phyloP scores from a whole-genome alignment of 1,139 yeast species.

The Saccharomyces hybrid region DNA sequence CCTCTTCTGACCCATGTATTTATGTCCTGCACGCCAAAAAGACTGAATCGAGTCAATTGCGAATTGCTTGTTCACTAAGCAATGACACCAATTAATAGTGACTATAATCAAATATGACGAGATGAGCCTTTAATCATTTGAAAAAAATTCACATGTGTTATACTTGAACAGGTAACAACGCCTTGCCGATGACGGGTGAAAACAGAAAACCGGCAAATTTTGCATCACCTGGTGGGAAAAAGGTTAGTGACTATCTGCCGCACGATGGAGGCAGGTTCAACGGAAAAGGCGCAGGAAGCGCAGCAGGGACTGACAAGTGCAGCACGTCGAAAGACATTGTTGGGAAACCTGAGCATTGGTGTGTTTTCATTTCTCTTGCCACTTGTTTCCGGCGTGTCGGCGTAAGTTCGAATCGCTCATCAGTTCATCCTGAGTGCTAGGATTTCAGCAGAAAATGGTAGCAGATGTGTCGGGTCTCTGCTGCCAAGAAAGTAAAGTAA shows the following conservation, averaged over 20 bases:
- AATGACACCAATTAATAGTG: neutral
- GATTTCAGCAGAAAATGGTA: neutral
- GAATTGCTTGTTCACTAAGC: neutral
- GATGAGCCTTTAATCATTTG: neutral
- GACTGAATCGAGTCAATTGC: neutral
- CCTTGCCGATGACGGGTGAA: neutral
- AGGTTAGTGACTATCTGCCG: neutral
- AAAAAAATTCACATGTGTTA: neutral
- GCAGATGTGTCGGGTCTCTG: neutral
- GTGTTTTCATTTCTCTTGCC: neutral
- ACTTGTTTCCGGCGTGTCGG: neutral
- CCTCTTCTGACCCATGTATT: neutral
- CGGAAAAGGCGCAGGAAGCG: neutral
- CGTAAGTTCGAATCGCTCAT: neutral
- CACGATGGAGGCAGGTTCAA: neutral
- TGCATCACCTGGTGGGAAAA: neutral
- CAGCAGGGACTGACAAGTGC: neutral
- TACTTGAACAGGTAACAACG: neutral
- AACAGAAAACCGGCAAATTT: neutral
- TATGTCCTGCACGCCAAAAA: slow-evolving; percentile 3
- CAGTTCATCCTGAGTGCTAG: neutral
- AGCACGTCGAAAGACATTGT: neutral
- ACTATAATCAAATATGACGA: neutral
- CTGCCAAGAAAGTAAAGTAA: neutral
- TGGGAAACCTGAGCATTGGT: neutral